Conservation (phyloP, 306 rosid genomes). For the Ammopiptanthus mongolicus region DNA sequence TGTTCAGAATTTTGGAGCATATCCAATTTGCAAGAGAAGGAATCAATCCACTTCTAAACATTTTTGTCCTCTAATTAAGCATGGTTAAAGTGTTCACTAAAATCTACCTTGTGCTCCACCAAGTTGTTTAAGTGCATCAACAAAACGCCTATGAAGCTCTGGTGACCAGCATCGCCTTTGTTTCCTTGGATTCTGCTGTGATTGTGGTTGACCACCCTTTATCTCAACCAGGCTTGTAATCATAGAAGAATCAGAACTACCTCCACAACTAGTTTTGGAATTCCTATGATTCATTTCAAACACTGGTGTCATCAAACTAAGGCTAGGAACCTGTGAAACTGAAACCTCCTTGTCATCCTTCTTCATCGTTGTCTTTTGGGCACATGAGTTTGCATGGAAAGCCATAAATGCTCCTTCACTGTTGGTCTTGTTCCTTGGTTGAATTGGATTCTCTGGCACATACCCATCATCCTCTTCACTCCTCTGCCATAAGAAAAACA, state of each 20-base stretch:
- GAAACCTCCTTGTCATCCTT: slow-evolving; percentile 41
- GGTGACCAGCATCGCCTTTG: slow-evolving; percentile 90
- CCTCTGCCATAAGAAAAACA: slow-evolving; percentile 26
- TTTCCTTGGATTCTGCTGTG: slow-evolving; percentile 50
- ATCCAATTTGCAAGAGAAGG: background rate
- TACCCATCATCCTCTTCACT: slow-evolving; percentile 48
- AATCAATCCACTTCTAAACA: background rate
- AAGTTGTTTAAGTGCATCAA: slow-evolving; percentile 71
- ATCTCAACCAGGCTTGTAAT: slow-evolving; percentile 30
- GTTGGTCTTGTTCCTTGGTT: slow-evolving; percentile 23
- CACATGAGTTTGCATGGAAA: slow-evolving; percentile 32
- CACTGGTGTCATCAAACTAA: slow-evolving; percentile 48
- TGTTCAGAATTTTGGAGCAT: background rate
- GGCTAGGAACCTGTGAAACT: slow-evolving; percentile 44
- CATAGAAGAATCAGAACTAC: slow-evolving; percentile 42
- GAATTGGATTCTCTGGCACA: slow-evolving; percentile 35
- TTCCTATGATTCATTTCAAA: slow-evolving; percentile 38
- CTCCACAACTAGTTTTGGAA: slow-evolving; percentile 34
- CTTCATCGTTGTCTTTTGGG: slow-evolving; percentile 13
- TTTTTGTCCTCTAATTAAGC: background rate
- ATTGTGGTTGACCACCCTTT: slow-evolving; percentile 30
- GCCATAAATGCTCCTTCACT: slow-evolving; percentile 42
- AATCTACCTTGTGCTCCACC: slow-evolving; percentile 81
- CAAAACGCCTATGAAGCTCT: slow-evolving; percentile 74
- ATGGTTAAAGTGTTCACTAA: background rate